Conservation (phyloP, 1,284 basidiomycete genomes). For the Ceratobasidium papillatum region DNA sequence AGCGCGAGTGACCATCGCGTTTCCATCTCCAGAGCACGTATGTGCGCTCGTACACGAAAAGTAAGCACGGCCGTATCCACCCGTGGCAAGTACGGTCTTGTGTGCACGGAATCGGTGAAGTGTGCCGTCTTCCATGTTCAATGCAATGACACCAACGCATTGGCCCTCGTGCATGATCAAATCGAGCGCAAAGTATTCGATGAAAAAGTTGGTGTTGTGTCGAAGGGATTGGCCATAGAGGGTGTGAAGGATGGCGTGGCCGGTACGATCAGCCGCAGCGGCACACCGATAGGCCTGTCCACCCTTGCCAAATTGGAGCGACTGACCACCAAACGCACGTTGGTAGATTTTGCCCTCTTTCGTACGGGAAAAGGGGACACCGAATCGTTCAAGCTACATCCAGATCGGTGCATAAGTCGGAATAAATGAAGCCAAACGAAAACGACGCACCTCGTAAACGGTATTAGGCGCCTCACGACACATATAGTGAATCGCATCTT, state of each 20-base stretch:
- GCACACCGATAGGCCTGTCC: slow-evolving; percentile 99
- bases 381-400: slow-evolving; percentile 93
- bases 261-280: slow-evolving; percentile 98
- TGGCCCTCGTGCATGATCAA: slow-evolving; percentile 99
- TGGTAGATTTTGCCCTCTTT: slow-evolving; percentile 99
- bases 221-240: slow-evolving; percentile 99
- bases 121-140: slow-evolving; percentile 99
- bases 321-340: slow-evolving; percentile 99
- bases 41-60: slow-evolving; percentile 99
- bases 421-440: not conserved
- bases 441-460: slow-evolving; percentile 80
- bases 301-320: slow-evolving; percentile 96
- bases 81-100: slow-evolving; percentile 98
- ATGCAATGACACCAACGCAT: slow-evolving; percentile 98
- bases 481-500: slow-evolving; percentile 99
- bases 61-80: slow-evolving; percentile 98
- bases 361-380: slow-evolving; percentile 98
- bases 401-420: not conserved
- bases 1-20: slow-evolving; percentile 97
- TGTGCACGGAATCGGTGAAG: slow-evolving; percentile 98
- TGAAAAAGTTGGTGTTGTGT: slow-evolving; percentile 99
- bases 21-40: slow-evolving; percentile 99
- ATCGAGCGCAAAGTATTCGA: slow-evolving; percentile 99
- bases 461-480: slow-evolving; percentile 94
- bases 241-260: slow-evolving; percentile 97